Conservation (phyloP, 2,329 filamentous ascomycete species). For the Calonectria naviculata region DNA sequence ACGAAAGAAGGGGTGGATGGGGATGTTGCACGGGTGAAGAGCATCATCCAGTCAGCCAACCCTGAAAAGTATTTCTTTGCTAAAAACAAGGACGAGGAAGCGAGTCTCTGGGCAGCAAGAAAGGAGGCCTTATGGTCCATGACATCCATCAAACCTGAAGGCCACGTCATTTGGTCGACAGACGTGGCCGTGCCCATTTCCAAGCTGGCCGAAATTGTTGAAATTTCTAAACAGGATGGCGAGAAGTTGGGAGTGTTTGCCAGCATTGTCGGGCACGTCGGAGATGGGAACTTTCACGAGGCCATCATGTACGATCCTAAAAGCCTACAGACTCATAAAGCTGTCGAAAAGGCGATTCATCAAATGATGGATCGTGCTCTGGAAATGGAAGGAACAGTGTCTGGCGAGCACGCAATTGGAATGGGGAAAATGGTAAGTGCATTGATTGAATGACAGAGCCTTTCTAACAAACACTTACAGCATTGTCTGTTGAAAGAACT, state of each 20-base stretch:
- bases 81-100: constrained; percentile 12
- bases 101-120: constrained; percentile 75
- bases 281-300: constrained; percentile 81
- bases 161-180: constrained; percentile 79
- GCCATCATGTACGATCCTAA: constrained; percentile 46
- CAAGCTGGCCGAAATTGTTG: constrained; percentile 67
- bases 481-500: constrained; percentile 16
- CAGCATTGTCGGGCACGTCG: constrained; percentile 78
- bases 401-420: constrained; percentile 72
- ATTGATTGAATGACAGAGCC: too few relatives aligned
- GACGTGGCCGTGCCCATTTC: constrained; percentile 85
- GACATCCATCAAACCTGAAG: constrained; percentile 70
- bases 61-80: constrained; percentile 12
- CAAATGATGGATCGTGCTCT: constrained; percentile 74
- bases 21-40: not conserved
- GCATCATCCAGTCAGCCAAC: not conserved
- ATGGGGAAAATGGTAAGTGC: constrained; percentile 17
- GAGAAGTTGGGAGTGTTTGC: constrained; percentile 70
- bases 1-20: constrained; percentile 11
- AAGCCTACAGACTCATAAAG: not conserved
- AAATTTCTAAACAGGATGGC: constrained; percentile 75
- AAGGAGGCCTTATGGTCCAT: constrained; percentile 82
- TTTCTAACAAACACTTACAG: not conserved
- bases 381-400: constrained; percentile 75
- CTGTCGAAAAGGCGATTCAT: constrained; percentile 46